Base-by-base conservation (phyloP, 228 moss, liverwort and hornwort species). In the Sphagnum magellanicum region DNA sequence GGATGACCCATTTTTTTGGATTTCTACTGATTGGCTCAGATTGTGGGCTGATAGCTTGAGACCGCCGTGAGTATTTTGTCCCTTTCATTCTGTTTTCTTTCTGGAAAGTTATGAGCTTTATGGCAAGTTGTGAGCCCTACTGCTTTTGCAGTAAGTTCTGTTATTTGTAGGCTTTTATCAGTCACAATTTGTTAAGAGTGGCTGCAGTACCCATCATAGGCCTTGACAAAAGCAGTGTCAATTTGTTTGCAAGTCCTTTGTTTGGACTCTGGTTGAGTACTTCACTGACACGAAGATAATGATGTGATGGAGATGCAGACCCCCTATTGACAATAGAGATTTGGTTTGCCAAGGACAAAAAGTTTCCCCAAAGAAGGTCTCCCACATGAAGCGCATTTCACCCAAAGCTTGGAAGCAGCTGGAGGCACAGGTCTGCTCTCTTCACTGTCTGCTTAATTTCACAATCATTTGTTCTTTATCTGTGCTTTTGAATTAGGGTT, bases 11-110 rank as follows among this genome's bases (percentile, higher is more conserved):
- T 97, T 77, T 52, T 85, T 81, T 59, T 97, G 97, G 97, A 85
- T 97, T 53, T 87, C 88, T 70, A 88, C 79, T 49, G 97, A 97
- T 59, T 97, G 97, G 97, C 85, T 97, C 64, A 82, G 93, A 70
- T 77, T 77, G 6, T 97, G 97, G 97, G 97, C 97, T 59, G 97
- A 97, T 77, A 88, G 79, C 74, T 75, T 91, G 71, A 88, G 81
- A 70, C 87, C 88, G 67, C 97, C 87, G 97, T 97, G 78, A 88
- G 97, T 78, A 69, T 71, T 66, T 57, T 60, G 16, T 50, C 66
- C 15, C 50, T 58, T 52, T 11, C 49, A 64, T 15, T 12, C 8
- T 55, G 55, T 12, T 55, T 12, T 55, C 32, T 32, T 32, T 32
- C 32, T 32, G 2, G 32, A 32, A 32, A 32, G 32, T 32, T 32